A percentile compares a stretch with the other conserved stretches of the same genome.
Conservation (phyloP, 805 yeast genomes). For the Myxozyma udenii region DNA sequence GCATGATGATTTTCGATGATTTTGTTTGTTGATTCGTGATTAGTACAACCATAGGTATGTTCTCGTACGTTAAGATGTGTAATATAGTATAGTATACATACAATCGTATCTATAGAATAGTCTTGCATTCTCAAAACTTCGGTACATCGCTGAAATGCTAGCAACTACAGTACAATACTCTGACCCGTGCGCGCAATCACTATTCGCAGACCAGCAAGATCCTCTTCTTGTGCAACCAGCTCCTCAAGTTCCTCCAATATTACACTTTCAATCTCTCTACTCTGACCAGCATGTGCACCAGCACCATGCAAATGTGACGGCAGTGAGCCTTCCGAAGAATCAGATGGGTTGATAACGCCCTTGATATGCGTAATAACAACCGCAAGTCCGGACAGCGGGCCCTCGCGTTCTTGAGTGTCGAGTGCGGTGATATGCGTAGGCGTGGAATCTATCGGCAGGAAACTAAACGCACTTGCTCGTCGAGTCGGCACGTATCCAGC, state of each 20-base stretch:
- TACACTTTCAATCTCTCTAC: slow-evolving; percentile 3
- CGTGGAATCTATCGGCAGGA: too few species aligned
- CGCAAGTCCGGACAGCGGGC: slow-evolving; percentile 25
- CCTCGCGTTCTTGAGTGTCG: slow-evolving; percentile 6
- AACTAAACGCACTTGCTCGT: too few species aligned
- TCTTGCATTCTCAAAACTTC: too few species aligned
- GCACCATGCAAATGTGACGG: not conserved
- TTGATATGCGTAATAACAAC: slow-evolving; percentile 29
- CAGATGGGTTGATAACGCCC: slow-evolving; percentile 9
- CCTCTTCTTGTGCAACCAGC: slow-evolving; percentile 20
- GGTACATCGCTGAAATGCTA: too few species aligned
- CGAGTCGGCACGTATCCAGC: too few species aligned
- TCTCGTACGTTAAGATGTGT: too few species aligned
- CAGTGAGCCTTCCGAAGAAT: slow-evolving; percentile 2
- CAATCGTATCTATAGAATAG: too few species aligned
- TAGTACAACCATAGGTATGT: too few species aligned
- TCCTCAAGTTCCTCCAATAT: slow-evolving; percentile 21
- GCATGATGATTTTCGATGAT: not conserved
- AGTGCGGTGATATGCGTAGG: not conserved
- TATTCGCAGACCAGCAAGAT: slow-evolving; percentile 24
- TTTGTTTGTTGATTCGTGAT: not conserved
- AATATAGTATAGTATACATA: too few species aligned
- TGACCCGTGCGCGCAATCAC: slow-evolving; percentile 26
- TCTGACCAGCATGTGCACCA: not conserved
- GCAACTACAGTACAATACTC: slow-evolving; percentile 20